Evolutionary conservation across 2,329 filamentous ascomycete genomes (phyloP), one percentile per base, ranked within the genome.

Genomic region (Phaeosphaeriaceae sp.): DNA sequence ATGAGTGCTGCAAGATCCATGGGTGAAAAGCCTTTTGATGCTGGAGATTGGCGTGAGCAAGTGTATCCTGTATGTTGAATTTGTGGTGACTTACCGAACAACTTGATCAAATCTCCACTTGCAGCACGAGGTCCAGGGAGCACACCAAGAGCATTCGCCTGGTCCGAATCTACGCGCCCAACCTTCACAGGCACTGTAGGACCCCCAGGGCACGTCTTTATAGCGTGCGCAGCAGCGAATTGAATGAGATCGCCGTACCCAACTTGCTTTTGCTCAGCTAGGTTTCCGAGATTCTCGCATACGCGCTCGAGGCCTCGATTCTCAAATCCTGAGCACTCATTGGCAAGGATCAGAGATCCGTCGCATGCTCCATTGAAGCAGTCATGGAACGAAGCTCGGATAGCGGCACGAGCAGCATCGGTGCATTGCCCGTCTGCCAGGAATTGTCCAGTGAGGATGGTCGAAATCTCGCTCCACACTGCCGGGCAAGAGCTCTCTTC

Each of bases 221-320:
- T 72, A 22, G 71, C 75, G 36, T 76, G 73, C 11, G 75, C 75
- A 36, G 66, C 75, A n/a, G 74, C 75, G 48, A 76, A 77, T 44
- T 77, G 75, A 46, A 77, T 76, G 22, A 76, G 61, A 49, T 77
- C 75, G 21, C 68, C 75, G 17, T 69, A 62, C 4, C 74, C 73
- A 21, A 77, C 75, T 9, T 64, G 67, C 48, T 80, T 82, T 48
- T 80, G 73, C 15, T 65, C 64, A 31, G 79, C 79, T 58, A 83
- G 76, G 4, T 61, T 62, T 40, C 72, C 71, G 1, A 82, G 75
- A 52, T 78, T 76, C 2, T 65, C 62, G 17, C 78, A 80, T 24
- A 84, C 79, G 4, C 71, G 73, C 53, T 75, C 62, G 1, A 87
- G 74, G 0, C 83, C 83, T 2, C 54, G 66, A 67, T 86, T 79